These are phyloP conservation scores for Yamadazyma conglobata DNA, from an alignment of 1,139 yeast species.

Conservation along the genomic window DNA sequence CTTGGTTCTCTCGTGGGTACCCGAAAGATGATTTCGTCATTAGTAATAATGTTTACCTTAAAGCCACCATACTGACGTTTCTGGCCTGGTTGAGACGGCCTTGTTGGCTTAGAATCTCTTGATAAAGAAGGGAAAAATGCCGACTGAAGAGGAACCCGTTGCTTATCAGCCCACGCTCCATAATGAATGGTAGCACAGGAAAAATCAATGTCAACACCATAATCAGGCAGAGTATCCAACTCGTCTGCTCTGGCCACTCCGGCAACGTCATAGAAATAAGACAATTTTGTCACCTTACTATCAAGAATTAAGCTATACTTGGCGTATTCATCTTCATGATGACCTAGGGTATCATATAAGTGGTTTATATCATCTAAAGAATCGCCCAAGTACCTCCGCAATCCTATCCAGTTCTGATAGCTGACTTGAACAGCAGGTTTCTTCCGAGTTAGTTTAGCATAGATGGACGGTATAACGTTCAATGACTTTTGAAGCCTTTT, in stretches of 20 bases:
- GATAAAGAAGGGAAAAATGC: conserved; percentile 68
- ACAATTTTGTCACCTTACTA: conserved; percentile 50
- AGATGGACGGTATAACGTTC: conserved; percentile 7
- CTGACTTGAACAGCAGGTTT: conserved; percentile 7
- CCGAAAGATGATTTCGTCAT: conserved; percentile 66
- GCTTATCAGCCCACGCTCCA: conserved; percentile 96
- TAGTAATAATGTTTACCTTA: conserved; percentile 49
- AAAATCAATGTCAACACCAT: conserved; percentile 60
- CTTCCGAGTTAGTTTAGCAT: conserved; percentile 5
- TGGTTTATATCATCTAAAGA: conserved; percentile 27
- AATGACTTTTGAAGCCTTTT: conserved; percentile 22
- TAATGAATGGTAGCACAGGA: conserved; percentile 69
- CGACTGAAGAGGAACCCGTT: conserved; percentile 61
- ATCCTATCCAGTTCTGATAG: conserved; percentile 36
- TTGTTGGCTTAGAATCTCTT: conserved; percentile 51
- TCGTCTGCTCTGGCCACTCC: conserved; percentile 44
- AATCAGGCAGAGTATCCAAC: conserved; percentile 44
- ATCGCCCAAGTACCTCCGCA: conserved; percentile 42
- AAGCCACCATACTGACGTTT: conserved; percentile 56
- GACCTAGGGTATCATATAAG: conserved; percentile 24
- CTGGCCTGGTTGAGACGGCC: conserved; percentile 43
- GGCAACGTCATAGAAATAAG: conserved; percentile 68
- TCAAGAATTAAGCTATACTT: conserved; percentile 73
- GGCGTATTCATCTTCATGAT: conserved; percentile 68
- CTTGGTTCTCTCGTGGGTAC: conserved; percentile 83